A percentile compares a stretch with the other conserved stretches of the same genome.
Evolutionary conservation across 192 early-diverging fungal species (phyloP).

Genomic region (Coemansia sp.): DNA sequence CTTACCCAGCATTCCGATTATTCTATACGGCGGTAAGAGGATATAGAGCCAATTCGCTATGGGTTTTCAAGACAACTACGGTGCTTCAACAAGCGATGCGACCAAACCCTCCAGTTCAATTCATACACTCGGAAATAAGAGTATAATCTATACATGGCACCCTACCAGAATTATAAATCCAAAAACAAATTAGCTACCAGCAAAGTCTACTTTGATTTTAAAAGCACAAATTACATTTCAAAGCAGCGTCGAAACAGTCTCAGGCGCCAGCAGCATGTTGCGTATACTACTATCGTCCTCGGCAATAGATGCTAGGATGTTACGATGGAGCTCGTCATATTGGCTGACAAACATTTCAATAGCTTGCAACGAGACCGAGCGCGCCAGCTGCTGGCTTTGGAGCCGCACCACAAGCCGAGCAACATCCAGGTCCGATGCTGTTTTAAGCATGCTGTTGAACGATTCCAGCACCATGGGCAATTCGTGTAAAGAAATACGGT

Average conservation of each 20-base stretch:
- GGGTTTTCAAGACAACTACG: too few species aligned
- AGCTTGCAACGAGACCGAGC: background rate
- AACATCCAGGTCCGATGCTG: slow-evolving; percentile 34
- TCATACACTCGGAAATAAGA: too few species aligned
- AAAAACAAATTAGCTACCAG: too few species aligned
- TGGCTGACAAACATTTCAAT: slow-evolving; percentile 25
- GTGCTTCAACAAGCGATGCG: too few species aligned
- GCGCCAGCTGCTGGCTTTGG: slow-evolving; percentile 23
- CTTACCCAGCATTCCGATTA: too few species aligned
- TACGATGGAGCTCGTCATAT: slow-evolving; percentile 19
- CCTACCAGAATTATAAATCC: too few species aligned
- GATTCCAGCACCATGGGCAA: background rate
- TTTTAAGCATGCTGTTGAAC: slow-evolving; percentile 31
- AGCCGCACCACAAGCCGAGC: slow-evolving; percentile 25
- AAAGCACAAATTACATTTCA: background rate
- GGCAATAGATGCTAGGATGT: background rate
- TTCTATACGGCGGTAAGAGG: too few species aligned
- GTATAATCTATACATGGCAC: too few species aligned
- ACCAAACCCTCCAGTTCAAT: too few species aligned
- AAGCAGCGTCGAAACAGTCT: slow-evolving; percentile 15
- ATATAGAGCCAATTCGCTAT: too few species aligned
- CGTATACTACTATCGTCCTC: background rate
- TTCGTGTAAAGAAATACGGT: background rate
- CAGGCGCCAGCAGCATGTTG: slow-evolving; percentile 3
- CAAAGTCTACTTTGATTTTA: too few species aligned